Base-by-base conservation (phyloP, 2,329 filamentous ascomycete species). In the Fusarium heterosporum region DNA sequence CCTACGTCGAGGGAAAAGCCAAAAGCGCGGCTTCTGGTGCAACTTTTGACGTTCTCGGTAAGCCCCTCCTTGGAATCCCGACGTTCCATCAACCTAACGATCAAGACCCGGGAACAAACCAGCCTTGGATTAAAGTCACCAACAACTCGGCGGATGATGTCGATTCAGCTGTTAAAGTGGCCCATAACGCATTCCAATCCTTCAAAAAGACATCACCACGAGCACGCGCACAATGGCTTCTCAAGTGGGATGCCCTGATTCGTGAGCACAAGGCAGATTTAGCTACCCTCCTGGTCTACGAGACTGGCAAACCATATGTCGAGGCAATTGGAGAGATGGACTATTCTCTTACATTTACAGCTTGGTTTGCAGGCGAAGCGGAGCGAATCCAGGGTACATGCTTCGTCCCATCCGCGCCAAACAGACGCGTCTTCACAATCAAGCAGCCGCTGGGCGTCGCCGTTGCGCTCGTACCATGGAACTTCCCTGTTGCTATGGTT, bases 361-460 rank as follows among this genome's bases (percentile, higher is more conserved):
- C 83, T 77, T 89, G 85, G 85, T 88, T 88, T 63, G 78, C 83
- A 0, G 81, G 82, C 12, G 83, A 85, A 66, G 82, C 83, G 76
- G 49, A 71, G 14, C 41, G 69, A 0, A 64, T 66, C 1, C 71
- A 82, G 26, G 89, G 72, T 81, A 91, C 91, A 16, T 84, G 84
- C 0, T 83, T 90, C 6, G 84, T 87, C 43, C 81, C 83, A 1
- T 84, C 62, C 7, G 52, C 59, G 0, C 40, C 59, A 1, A 39
- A 66, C 6, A 81, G 91, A 8, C 83, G 90, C 13, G 83, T 89
- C 4, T 86, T 94, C 62, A 90, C 89, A 0, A 85, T 93, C 69
- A 94, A 94, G 41, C 77, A 79, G 53, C 78, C 78, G 1, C 59
- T 79, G 7, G 78, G 78, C n/a, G 75, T 79, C 2, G 72, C 72